Evolutionary conservation across 306 rosid genomes (phyloP).

Genomic region (Chamaecrista fasciculata): DNA sequence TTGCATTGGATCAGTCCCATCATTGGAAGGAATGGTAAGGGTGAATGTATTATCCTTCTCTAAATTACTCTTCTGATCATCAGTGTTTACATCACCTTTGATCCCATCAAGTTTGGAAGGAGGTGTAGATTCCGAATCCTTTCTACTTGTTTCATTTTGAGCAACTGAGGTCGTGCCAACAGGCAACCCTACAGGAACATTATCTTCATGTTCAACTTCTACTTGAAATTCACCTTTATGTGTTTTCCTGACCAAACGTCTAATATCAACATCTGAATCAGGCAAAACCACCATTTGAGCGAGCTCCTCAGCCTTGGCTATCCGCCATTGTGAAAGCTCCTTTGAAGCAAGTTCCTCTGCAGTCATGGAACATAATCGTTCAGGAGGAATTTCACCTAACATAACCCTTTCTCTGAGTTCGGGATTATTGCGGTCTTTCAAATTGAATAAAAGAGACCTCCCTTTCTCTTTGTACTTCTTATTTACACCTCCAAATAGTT

Average conservation of each 20-base stretch:
- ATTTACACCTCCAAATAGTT: slow-evolving; percentile 91
- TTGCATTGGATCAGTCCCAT: slow-evolving; percentile 62
- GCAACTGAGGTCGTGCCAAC: slow-evolving; percentile 45
- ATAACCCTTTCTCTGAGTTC: slow-evolving; percentile 87
- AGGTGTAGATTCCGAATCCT: slow-evolving; percentile 32
- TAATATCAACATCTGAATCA: slow-evolving; percentile 74
- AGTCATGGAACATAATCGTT: slow-evolving; percentile 81
- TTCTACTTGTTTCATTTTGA: slow-evolving; percentile 39
- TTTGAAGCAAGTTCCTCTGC: slow-evolving; percentile 98
- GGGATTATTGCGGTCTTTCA: slow-evolving; percentile 92
- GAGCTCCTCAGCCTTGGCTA: slow-evolving; percentile 95
- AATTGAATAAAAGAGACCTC: slow-evolving; percentile 88
- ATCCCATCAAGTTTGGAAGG: slow-evolving; percentile 37
- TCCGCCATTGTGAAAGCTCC: slow-evolving; percentile 97
- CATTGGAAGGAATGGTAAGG: slow-evolving; percentile 65
- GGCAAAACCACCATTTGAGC: slow-evolving; percentile 94
- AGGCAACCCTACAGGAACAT: slow-evolving; percentile 49
- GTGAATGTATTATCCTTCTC: slow-evolving; percentile 40
- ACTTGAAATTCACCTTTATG: slow-evolving; percentile 97
- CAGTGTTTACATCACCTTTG: slow-evolving; percentile 33
- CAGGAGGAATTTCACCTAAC: slow-evolving; percentile 76
- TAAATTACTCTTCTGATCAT: slow-evolving; percentile 37
- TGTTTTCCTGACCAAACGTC: slow-evolving; percentile 87
- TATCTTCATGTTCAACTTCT: slow-evolving; percentile 77
- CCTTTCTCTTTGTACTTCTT: slow-evolving; percentile 98